A percentile compares a stretch with the other conserved stretches of the same genome.
Evolutionary conservation across 1,284 basidiomycete species (phyloP).

Genomic region (Tetrapyrgos nigripes): DNA sequence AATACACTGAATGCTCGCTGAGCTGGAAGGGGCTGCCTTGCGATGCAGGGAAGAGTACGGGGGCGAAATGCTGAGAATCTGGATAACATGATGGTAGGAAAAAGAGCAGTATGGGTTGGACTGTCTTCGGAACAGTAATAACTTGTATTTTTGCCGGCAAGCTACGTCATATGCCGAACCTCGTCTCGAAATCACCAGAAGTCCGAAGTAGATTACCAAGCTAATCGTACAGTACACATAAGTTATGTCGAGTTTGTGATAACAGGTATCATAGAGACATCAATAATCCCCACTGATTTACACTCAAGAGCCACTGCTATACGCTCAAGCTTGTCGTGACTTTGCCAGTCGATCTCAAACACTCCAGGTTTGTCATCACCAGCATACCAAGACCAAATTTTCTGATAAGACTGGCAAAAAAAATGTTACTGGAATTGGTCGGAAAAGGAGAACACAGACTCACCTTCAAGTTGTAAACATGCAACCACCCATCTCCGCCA

Average conservation of each 20-base stretch:
- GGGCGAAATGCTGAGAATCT: neutral
- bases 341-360: conserved; percentile 72
- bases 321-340: conserved; percentile 48
- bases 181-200: no score
- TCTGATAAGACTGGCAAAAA: conserved; percentile 44
- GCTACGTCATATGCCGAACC: no score
- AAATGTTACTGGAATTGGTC: conserved; percentile 2
- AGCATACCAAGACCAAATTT: conserved; percentile 64
- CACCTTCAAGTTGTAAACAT: conserved; percentile 60
- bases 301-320: conserved; percentile 65
- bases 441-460: conserved; percentile 18
- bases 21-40: neutral
- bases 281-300: conserved; percentile 58
- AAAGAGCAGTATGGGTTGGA: neutral
- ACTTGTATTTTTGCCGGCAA: no score
- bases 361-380: conserved; percentile 58
- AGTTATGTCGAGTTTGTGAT: conserved; percentile 4
- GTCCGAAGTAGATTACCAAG: no score
- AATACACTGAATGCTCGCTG: conserved; percentile 14
- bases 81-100: neutral
- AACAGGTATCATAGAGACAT: conserved; percentile 52
- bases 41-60: neutral
- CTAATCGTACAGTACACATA: neutral
- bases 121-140: neutral
- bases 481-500: conserved; percentile 65